phyloP scores from a whole-genome alignment of 441 rosid genomes.

The Adansonia rubrostipa region DNA sequence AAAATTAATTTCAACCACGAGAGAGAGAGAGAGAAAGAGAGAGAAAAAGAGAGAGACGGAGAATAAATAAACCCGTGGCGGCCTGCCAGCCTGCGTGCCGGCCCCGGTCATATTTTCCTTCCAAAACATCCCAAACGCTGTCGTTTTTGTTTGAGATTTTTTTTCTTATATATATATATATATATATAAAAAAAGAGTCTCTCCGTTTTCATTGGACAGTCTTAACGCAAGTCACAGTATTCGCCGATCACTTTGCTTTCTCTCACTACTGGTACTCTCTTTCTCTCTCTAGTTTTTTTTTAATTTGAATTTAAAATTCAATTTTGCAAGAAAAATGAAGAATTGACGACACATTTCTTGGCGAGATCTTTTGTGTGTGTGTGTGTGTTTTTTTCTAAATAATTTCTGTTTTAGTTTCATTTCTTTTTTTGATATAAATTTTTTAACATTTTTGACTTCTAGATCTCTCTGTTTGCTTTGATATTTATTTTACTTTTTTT shows the following conservation, averaged over 20 bases:
- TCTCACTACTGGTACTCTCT: slow-evolving; percentile 16
- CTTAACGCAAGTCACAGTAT: slow-evolving; percentile 23
- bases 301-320: not conserved
- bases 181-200: slow-evolving; percentile 5
- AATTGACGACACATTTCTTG: not conserved
- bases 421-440: not conserved
- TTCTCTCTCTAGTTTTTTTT: not conserved
- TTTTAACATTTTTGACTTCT: not conserved
- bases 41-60: not conserved
- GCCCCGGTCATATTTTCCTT: slow-evolving; percentile 35
- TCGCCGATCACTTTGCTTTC: slow-evolving; percentile 23
- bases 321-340: not conserved
- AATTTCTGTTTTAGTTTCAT: not conserved
- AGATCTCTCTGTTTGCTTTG: slow-evolving; percentile 13
- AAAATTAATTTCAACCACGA: slow-evolving; percentile 23
- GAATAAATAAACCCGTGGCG: slow-evolving; percentile 25
- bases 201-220: slow-evolving; percentile 25
- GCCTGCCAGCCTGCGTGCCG: slow-evolving; percentile 27
- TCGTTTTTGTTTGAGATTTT: slow-evolving; percentile 23
- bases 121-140: slow-evolving; percentile 24
- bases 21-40: not conserved
- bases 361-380: not conserved
- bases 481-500: not conserved
- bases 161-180: not conserved
- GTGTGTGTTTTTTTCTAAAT: too few relatives aligned